Conservation (phyloP, 1,139 yeast species). For the Geotrichum citri-aurantii region DNA sequence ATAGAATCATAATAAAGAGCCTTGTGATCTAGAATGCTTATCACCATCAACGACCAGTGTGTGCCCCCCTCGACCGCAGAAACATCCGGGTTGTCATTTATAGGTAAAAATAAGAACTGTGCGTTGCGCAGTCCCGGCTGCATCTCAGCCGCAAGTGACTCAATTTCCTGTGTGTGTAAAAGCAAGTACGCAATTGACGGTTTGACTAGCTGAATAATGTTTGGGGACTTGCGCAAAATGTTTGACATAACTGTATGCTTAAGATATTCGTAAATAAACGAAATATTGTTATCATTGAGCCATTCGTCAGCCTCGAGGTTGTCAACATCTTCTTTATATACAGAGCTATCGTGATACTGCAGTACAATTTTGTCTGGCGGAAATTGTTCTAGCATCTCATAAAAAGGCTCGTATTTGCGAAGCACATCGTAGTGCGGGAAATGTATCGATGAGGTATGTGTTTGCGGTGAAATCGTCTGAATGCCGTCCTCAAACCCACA, state of each 20-base stretch:
- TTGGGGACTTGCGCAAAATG: constrained; percentile 7
- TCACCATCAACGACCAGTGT: constrained; percentile 52
- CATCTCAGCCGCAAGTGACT: constrained; percentile 37
- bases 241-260: constrained; percentile 30
- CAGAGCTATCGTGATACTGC: constrained; percentile 41
- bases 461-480: neutral
- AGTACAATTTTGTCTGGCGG: constrained; percentile 12
- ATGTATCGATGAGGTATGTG: neutral
- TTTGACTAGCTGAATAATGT: constrained; percentile 33
- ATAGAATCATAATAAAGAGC: constrained; percentile 47
- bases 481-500: constrained; percentile 24
- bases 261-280: constrained; percentile 59
- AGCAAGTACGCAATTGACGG: constrained; percentile 41
- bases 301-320: constrained; percentile 53
- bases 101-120: constrained; percentile 45
- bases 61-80: constrained; percentile 45
- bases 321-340: constrained; percentile 44
- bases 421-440: constrained; percentile 10
- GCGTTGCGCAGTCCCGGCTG: constrained; percentile 40
- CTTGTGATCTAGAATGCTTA: constrained; percentile 37
- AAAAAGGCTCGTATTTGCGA: neutral
- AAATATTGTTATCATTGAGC: constrained; percentile 66
- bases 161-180: constrained; percentile 30
- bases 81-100: constrained; percentile 49
- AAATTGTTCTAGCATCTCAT: neutral